These are phyloP conservation scores for Pseudoneurospora amorphoporcata DNA, from an alignment of 495 filamentous ascomycete species.

Conservation along the genomic window DNA sequence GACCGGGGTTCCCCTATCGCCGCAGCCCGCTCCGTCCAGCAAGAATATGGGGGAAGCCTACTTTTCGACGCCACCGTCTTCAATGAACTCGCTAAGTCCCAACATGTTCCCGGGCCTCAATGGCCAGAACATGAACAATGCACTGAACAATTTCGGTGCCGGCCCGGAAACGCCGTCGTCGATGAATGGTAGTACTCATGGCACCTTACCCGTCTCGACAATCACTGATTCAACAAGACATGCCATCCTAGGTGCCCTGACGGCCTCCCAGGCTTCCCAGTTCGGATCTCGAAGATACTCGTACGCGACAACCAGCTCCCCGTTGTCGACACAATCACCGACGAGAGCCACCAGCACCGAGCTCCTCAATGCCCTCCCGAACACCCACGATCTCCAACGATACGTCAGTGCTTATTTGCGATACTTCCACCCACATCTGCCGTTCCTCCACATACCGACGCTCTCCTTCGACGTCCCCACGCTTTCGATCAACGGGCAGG, in stretches of 20 bases:
- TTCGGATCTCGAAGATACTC: constrained; percentile 73
- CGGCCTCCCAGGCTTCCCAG: constrained; percentile 54
- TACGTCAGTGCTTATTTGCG: constrained; percentile 86
- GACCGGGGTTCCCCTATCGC: constrained; percentile 50
- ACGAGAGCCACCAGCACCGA: constrained; percentile 41
- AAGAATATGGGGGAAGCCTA: constrained; percentile 43
- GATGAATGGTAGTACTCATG: constrained; percentile 51
- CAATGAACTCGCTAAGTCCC: constrained; percentile 53
- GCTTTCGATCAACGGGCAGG: constrained; percentile 51
- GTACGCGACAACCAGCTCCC: constrained; percentile 55
- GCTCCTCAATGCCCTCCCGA: constrained; percentile 53
- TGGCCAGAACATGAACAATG: constrained; percentile 45
- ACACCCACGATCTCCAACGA: constrained; percentile 83
- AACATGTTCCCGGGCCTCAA: constrained; percentile 40
- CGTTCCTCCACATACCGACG: constrained; percentile 87
- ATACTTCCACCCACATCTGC: constrained; percentile 90
- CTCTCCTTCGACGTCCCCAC: constrained; percentile 78
- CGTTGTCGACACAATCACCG: constrained; percentile 45
- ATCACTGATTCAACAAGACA: constrained; percentile 92
- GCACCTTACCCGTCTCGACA: constrained; percentile 47
- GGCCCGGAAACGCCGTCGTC: constrained; percentile 61
- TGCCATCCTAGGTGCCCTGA: constrained; percentile 69
- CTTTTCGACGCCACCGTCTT: constrained; percentile 53
- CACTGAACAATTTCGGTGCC: constrained; percentile 46
- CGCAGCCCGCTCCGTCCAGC: constrained; percentile 42